Percentiles rank a stretch among this genome's conserved stretches.
Evolutionary conservation across 2,329 filamentous ascomycete species (phyloP).

Genomic region (Triangularia setosa): DNA sequence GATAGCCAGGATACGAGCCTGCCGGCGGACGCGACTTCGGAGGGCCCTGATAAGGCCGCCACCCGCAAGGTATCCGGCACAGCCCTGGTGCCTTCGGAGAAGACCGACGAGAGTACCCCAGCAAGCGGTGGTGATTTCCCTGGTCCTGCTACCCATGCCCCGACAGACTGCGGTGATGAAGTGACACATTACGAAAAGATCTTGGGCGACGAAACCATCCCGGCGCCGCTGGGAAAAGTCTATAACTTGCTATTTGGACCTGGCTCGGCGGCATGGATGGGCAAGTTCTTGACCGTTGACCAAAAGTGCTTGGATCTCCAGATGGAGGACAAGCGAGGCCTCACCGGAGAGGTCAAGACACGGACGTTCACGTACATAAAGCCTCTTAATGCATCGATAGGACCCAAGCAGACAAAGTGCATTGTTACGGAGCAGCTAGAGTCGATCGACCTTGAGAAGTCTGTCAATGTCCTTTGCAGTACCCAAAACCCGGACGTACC

Average conservation of each 20-base stretch:
- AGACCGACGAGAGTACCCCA: slow-evolving; percentile 40
- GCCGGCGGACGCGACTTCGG: slow-evolving; percentile 41
- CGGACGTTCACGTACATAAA: slow-evolving; percentile 87
- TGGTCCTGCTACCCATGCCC: slow-evolving; percentile 73
- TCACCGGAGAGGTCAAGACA: slow-evolving; percentile 69
- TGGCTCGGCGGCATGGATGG: slow-evolving; percentile 74
- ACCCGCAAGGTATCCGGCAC: slow-evolving; percentile 69
- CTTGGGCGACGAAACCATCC: slow-evolving; percentile 79
- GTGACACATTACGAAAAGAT: slow-evolving; percentile 78
- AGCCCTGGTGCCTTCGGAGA: slow-evolving; percentile 42
- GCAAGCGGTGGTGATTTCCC: slow-evolving; percentile 63
- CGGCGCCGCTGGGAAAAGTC: slow-evolving; percentile 85
- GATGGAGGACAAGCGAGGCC: slow-evolving; percentile 77
- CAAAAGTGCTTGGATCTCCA: slow-evolving; percentile 88
- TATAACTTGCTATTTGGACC: slow-evolving; percentile 86
- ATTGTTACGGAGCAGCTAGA: slow-evolving; percentile 84
- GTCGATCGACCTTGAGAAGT: slow-evolving; percentile 78
- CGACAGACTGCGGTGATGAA: slow-evolving; percentile 80
- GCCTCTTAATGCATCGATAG: slow-evolving; percentile 76
- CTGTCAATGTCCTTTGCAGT: slow-evolving; percentile 73
- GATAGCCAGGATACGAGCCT: slow-evolving; percentile 38
- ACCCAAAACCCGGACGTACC: slow-evolving; percentile 95
- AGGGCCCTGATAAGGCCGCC: slow-evolving; percentile 52
- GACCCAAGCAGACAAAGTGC: slow-evolving; percentile 92
- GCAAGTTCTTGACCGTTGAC: slow-evolving; percentile 78